Evolutionary conservation across 2,329 filamentous ascomycete genomes (phyloP).

Genomic region (Fusarium sp.): DNA sequence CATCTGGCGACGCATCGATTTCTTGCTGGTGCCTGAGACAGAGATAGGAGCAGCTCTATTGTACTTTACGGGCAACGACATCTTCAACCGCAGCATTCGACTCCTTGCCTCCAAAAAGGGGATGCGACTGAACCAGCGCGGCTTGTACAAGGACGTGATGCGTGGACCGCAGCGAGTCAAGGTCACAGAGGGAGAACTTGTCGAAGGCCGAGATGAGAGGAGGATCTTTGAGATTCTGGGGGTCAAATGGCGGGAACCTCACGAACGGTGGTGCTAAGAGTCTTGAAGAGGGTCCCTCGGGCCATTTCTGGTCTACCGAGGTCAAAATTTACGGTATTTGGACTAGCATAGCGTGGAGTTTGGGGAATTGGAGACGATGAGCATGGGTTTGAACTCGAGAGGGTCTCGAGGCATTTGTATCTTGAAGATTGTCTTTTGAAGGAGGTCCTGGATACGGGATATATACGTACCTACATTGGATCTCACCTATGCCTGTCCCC

Average conservation of each 20-base stretch:
- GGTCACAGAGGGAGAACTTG: conserved; percentile 73
- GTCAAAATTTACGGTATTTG: conserved; percentile 32
- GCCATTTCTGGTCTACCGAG: conserved; percentile 30
- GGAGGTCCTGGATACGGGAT: not conserved
- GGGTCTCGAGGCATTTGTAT: conserved; percentile 1
- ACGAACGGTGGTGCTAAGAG: conserved; percentile 78
- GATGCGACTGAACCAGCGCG: conserved; percentile 87
- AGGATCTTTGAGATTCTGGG: conserved; percentile 84
- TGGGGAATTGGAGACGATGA: conserved; percentile 11
- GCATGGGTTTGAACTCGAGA: conserved; percentile 4
- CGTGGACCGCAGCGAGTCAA: conserved; percentile 68
- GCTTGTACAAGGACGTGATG: conserved; percentile 79
- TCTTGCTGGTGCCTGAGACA: conserved; percentile 82
- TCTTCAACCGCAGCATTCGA: conserved; percentile 90
- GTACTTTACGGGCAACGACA: conserved; percentile 97
- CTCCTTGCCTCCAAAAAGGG: conserved; percentile 82
- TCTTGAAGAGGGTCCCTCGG: conserved; percentile 21
- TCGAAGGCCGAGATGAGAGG: conserved; percentile 82
- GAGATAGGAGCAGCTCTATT: conserved; percentile 87
- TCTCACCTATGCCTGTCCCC: not conserved
- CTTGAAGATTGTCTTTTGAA: not conserved
- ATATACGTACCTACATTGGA: conserved; percentile 5
- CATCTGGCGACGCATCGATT: conserved; percentile 84
- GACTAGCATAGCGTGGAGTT: conserved; percentile 24
- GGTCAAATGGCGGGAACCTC: conserved; percentile 85